Percentiles rank a stretch among this genome's conserved stretches.
Conservation (phyloP, 169 alveolate species). For the Babesia sp. region DNA sequence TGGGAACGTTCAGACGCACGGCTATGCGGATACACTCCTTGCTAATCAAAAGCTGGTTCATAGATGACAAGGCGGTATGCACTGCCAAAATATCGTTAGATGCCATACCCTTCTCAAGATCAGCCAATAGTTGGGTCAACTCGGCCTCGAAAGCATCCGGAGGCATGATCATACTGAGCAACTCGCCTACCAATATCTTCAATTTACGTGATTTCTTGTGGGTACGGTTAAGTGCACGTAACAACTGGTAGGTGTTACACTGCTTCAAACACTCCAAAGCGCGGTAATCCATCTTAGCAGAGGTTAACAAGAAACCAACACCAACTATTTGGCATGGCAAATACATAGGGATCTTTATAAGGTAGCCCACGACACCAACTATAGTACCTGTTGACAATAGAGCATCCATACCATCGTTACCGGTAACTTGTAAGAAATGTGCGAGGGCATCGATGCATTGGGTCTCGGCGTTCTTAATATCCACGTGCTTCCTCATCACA, state of each 20-base stretch:
- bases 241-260: constrained; percentile 65
- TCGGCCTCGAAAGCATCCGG: constrained; percentile 85
- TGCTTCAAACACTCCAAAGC: constrained; percentile 71
- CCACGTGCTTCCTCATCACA: constrained; percentile 83
- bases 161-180: constrained; percentile 87
- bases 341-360: constrained; percentile 84
- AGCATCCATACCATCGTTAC: constrained; percentile 70
- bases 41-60: constrained; percentile 73
- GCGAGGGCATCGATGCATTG: constrained; percentile 79
- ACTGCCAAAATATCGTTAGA: constrained; percentile 64
- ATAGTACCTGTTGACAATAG: constrained; percentile 75
- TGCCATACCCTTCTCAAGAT: constrained; percentile 71
- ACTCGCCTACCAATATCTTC: constrained; percentile 82
- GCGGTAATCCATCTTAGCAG: constrained; percentile 74
- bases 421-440: constrained; percentile 74
- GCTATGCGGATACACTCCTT: constrained; percentile 75
- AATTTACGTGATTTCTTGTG: constrained; percentile 83
- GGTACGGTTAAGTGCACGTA: constrained; percentile 76
- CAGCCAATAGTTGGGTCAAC: constrained; percentile 79
- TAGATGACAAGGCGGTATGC: constrained; percentile 66
- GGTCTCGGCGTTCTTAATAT: constrained; percentile 82
- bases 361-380: constrained; percentile 77
- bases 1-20: constrained; percentile 67
- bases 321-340: constrained; percentile 83
- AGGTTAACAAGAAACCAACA: constrained; percentile 72